Evolutionary conservation across 2,329 filamentous ascomycete species (phyloP).

Genomic region (Penicillium sp.): DNA sequence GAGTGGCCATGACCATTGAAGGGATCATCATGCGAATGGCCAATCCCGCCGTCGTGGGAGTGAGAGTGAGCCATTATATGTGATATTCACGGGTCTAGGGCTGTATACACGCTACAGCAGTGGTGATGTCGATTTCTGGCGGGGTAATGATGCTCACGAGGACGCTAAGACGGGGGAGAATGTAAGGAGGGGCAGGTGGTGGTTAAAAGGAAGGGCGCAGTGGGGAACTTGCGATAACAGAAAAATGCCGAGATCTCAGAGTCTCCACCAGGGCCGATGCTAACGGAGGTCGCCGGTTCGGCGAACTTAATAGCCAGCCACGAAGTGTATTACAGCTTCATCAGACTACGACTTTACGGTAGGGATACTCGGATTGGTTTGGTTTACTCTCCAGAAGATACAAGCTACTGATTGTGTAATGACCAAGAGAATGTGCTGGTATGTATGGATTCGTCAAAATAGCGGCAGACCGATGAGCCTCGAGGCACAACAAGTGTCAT

Average conservation of each 20-base stretch:
- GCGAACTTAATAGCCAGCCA: background rate
- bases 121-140: background rate
- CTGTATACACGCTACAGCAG: too few relatives aligned
- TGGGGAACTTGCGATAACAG: slow-evolving; percentile 22
- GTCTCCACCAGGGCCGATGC: slow-evolving; percentile 17
- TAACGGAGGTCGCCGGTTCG: slow-evolving; percentile 23
- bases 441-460: slow-evolving; percentile 29
- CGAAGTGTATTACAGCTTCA: too few relatives aligned
- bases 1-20: slow-evolving; percentile 79
- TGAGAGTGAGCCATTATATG: slow-evolving; percentile 41
- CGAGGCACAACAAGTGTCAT: slow-evolving; percentile 16
- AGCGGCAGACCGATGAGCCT: slow-evolving; percentile 25
- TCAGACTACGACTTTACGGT: too few relatives aligned
- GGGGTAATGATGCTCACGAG: slow-evolving; percentile 2
- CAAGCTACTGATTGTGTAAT: background rate
- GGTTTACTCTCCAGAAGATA: background rate
- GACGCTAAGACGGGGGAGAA: background rate
- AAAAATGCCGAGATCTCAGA: slow-evolving; percentile 20
- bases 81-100: background rate
- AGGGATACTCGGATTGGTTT: background rate
- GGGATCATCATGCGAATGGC: slow-evolving; percentile 56
- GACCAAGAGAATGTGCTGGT: slow-evolving; percentile 9
- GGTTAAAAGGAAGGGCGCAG: slow-evolving; percentile 5
- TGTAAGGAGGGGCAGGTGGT: slow-evolving; percentile 20
- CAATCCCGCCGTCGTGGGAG: slow-evolving; percentile 39